These are phyloP conservation scores for Globisporangium irregulare DNA, from an alignment of 352 stramenopile species.

Conservation along the genomic window DNA sequence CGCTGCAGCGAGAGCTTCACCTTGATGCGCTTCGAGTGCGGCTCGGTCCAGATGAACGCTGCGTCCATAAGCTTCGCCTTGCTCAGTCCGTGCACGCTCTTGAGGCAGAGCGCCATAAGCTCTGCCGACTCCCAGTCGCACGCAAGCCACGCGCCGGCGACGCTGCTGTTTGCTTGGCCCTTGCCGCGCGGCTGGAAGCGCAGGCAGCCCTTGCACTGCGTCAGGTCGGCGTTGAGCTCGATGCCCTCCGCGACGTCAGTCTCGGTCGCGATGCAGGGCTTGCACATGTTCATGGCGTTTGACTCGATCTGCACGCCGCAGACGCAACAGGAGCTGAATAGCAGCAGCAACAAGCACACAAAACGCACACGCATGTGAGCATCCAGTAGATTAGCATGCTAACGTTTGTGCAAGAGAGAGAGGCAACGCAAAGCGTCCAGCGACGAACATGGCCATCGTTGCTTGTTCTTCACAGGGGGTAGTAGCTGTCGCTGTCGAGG, in stretches of 20 bases:
- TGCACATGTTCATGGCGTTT: constrained; percentile 82
- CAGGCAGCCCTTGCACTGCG: constrained; percentile 66
- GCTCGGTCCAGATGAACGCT: constrained; percentile 81
- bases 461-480: not conserved
- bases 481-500: not conserved
- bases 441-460: constrained; percentile 24
- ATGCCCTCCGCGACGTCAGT: constrained; percentile 78
- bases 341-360: not conserved
- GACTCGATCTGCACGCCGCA: constrained; percentile 67
- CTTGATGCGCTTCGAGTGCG: constrained; percentile 78
- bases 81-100: constrained; percentile 56
- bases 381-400: not conserved
- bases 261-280: constrained; percentile 56
- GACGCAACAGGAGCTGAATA: constrained; percentile 45
- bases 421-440: not conserved
- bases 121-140: constrained; percentile 75
- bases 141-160: constrained; percentile 44
- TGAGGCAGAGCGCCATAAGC: constrained; percentile 75
- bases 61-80: constrained; percentile 80
- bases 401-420: not conserved
- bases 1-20: constrained; percentile 64
- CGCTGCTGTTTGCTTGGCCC: constrained; percentile 26
- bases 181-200: constrained; percentile 63
- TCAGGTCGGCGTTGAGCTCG: constrained; percentile 37
- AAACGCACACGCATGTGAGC: not conserved